Evolutionary conservation across 305 asterid species (phyloP).

Genomic region (Fraxinus sp.): DNA sequence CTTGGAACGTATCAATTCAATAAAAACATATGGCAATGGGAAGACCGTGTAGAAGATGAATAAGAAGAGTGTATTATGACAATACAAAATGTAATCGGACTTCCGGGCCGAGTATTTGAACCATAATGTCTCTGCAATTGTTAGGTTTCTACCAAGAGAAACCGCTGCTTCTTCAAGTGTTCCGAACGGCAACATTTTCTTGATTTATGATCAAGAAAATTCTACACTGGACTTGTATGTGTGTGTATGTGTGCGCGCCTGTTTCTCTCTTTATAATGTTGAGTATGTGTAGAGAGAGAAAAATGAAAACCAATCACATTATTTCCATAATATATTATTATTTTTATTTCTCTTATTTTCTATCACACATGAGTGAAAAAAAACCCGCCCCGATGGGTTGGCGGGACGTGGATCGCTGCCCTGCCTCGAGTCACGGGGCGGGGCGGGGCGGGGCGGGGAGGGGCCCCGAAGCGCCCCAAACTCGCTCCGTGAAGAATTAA

Average conservation of each 20-base stretch:
- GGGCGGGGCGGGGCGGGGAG: too few species aligned
- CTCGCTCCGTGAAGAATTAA: too few species aligned
- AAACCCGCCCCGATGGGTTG: too few species aligned
- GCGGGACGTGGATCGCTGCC: too few species aligned
- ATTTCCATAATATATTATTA: too few species aligned
- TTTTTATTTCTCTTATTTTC: too few species aligned
- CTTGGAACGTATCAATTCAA: conserved; percentile 45
- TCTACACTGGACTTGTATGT: not conserved
- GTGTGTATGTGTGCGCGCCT: not conserved
- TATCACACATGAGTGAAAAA: too few species aligned
- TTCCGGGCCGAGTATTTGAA: conserved; percentile 55
- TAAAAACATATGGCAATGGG: conserved; percentile 53
- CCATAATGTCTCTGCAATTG: conserved; percentile 61
- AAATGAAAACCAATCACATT: too few species aligned
- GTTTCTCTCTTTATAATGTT: not conserved
- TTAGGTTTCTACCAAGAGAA: conserved; percentile 55
- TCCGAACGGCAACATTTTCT: conserved; percentile 51
- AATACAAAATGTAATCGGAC: conserved; percentile 55
- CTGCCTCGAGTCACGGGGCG: too few species aligned
- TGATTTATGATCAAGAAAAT: not conserved
- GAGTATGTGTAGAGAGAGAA: not conserved
- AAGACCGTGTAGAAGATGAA: conserved; percentile 50
- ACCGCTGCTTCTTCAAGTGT: conserved; percentile 49
- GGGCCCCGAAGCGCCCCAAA: too few species aligned
- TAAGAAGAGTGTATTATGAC: conserved; percentile 62